These are phyloP conservation scores for Irpex sp. DNA, from an alignment of 1,284 basidiomycete species.

Conservation along the genomic window DNA sequence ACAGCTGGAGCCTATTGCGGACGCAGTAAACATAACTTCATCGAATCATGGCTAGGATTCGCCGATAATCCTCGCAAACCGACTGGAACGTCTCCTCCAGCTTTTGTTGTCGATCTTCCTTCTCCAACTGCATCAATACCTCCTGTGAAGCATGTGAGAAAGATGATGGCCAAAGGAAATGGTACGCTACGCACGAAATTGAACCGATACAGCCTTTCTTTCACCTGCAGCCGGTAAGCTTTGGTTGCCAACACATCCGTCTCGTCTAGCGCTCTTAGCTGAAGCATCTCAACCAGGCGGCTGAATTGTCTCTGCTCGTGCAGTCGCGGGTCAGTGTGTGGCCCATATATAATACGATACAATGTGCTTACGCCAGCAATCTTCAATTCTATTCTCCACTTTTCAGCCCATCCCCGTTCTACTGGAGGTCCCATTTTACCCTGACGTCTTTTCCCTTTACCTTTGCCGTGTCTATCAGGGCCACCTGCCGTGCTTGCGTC, in stretches of 20 bases:
- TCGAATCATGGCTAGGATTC: slow-evolving; percentile 61
- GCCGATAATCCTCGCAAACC: slow-evolving; percentile 83
- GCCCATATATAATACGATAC: too few relatives aligned
- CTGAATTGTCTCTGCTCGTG: slow-evolving; percentile 82
- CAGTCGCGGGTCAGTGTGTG: slow-evolving; percentile 4
- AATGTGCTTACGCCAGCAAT: slow-evolving; percentile 70
- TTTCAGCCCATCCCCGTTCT: slow-evolving; percentile 78
- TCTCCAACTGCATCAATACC: slow-evolving; percentile 81
- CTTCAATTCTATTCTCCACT: slow-evolving; percentile 80
- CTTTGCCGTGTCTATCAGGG: slow-evolving; percentile 16
- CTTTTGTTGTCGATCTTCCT: slow-evolving; percentile 82
- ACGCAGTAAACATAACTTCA: background rate
- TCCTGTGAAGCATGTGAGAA: slow-evolving; percentile 48
- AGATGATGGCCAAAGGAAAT: background rate
- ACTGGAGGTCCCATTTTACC: slow-evolving; percentile 76
- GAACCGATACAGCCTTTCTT: slow-evolving; percentile 91
- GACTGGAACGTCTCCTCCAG: slow-evolving; percentile 92
- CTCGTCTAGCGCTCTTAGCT: slow-evolving; percentile 70
- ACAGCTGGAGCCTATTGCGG: background rate
- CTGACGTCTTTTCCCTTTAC: slow-evolving; percentile 56
- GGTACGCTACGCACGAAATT: slow-evolving; percentile 74
- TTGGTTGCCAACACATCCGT: slow-evolving; percentile 52
- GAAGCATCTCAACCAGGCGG: slow-evolving; percentile 89
- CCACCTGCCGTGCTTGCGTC: slow-evolving; percentile 16
- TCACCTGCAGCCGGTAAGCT: slow-evolving; percentile 82